A percentile compares a stretch with the other conserved stretches of the same genome.
Evolutionary conservation across 1,139 yeast genomes (phyloP).

Genomic region (Suhomyces anneliseae): DNA sequence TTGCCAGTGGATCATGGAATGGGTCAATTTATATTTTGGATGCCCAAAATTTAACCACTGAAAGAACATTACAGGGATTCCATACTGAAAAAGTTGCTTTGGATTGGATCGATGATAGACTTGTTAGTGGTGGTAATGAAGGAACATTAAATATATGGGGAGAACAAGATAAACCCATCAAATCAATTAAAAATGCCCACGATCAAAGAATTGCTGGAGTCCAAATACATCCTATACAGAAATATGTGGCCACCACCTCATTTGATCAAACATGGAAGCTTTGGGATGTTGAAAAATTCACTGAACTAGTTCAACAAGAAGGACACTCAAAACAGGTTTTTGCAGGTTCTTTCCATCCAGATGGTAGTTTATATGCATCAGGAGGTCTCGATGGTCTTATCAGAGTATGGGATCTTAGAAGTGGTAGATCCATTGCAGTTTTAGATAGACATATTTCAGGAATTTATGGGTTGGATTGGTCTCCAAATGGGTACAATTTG

Average conservation of each 20-base stretch:
- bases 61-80: constrained; percentile 25
- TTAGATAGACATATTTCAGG: constrained; percentile 72
- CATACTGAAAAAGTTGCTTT: constrained; percentile 66
- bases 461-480: constrained; percentile 71
- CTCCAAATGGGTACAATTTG: constrained; percentile 70
- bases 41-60: constrained; percentile 34
- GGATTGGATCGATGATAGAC: constrained; percentile 52
- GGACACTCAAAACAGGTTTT: constrained; percentile 83
- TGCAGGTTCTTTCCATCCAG: constrained; percentile 64
- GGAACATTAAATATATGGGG: constrained; percentile 55
- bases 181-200: constrained; percentile 39
- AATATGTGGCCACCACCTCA: constrained; percentile 66
- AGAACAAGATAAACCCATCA: constrained; percentile 16
- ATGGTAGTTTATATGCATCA: constrained; percentile 74
- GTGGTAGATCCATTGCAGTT: constrained; percentile 65
- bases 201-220: constrained; percentile 60
- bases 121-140: constrained; percentile 67
- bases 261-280: constrained; percentile 87
- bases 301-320: constrained; percentile 56
- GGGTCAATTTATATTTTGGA: constrained; percentile 62
- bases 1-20: constrained; percentile 85
- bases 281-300: constrained; percentile 63
- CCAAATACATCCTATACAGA: constrained; percentile 64
- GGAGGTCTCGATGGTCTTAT: constrained; percentile 81
- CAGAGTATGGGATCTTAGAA: constrained; percentile 82